Evolutionary conservation across 2,329 filamentous ascomycete species (phyloP), one percentile per base, ranked within the genome.

Genomic region (Xylariaceae sp.): DNA sequence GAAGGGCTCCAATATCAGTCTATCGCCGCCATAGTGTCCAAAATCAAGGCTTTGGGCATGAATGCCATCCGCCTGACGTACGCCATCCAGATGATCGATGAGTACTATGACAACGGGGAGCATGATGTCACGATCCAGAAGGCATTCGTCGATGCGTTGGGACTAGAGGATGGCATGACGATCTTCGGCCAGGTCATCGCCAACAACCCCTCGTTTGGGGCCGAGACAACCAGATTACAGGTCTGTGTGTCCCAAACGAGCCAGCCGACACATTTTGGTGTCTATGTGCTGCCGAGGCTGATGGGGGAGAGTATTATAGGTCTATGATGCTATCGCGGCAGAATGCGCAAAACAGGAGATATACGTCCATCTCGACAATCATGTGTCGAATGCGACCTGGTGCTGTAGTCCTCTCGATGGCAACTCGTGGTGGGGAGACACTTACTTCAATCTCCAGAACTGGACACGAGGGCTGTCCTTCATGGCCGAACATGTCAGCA

Each of bases 1-100:
- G 84, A 88, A 65, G 85, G 85, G 2, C 76, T 87, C 0, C 84
- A 87, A 67, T 85, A 85, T 69, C 78, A 80, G 39, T 86, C 83
- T 0, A 75, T 87, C 48, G 74, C 77, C 41, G 73, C 72, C 2
- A 83, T 87, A 34, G 79, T 86, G 0, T 72, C 77, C 0, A 79
- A 79, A 68, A 78, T 86, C 64, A 85, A 84, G 64, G 77, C 77
- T 58, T 66, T 86, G 1, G 83, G 83, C n/a, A 82, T 88, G 77
- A 88, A 88, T 64, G 79, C 81, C 0, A 78, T 87, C 35, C 82
- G 85, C 0, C 72, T 88, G 9, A 86, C 83, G 0, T 88, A 81
- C 56, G 84, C 85, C 2, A 88, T 81, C 58, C 79, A 88, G 68
- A 82, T 87, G 80, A 74, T 88, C 51, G 85, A 87, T 62, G 76